Conservation (phyloP, 1,139 yeast genomes). For the Hyphopichia buzzinii region DNA sequence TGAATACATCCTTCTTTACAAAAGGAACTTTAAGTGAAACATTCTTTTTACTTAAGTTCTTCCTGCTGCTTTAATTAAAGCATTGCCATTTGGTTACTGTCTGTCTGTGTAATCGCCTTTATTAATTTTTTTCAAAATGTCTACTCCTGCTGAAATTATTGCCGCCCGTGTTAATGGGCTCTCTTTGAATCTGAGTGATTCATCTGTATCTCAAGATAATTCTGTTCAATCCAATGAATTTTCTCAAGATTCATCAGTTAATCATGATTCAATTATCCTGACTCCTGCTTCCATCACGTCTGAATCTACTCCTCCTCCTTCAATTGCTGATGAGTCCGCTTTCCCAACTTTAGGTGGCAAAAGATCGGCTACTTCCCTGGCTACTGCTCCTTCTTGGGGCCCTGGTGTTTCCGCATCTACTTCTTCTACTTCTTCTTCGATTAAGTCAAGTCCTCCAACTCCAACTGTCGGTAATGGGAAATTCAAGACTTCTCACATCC, state of each 20-base stretch:
- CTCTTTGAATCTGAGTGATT: conserved; percentile 12
- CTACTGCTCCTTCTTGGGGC: conserved; percentile 28
- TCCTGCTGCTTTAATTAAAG: conserved; percentile 7
- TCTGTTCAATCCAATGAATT: too few species aligned
- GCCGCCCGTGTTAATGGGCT: conserved; percentile 50
- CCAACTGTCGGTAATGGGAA: conserved; percentile 24
- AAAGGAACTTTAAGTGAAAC: too few species aligned
- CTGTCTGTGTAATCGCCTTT: background rate
- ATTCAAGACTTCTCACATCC: conserved; percentile 45
- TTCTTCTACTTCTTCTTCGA: conserved; percentile 13
- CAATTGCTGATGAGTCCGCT: conserved; percentile 53
- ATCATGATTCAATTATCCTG: background rate
- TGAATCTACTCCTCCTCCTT: conserved; percentile 20
- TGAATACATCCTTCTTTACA: too few species aligned
- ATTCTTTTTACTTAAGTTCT: too few species aligned
- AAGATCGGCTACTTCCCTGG: conserved; percentile 18
- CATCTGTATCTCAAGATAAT: conserved; percentile 2
- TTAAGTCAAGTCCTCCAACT: conserved; percentile 28
- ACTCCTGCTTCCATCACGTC: conserved; percentile 11
- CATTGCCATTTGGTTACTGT: conserved; percentile 5
- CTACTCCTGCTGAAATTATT: conserved; percentile 61
- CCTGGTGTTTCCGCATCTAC: conserved; percentile 16
- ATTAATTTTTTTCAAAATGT: conserved; percentile 25
- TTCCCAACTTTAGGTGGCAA: conserved; percentile 71
- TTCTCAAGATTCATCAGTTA: too few species aligned